Conservation (phyloP, 2,329 filamentous ascomycete genomes). For the Aspergillus pseudoglaucus region DNA sequence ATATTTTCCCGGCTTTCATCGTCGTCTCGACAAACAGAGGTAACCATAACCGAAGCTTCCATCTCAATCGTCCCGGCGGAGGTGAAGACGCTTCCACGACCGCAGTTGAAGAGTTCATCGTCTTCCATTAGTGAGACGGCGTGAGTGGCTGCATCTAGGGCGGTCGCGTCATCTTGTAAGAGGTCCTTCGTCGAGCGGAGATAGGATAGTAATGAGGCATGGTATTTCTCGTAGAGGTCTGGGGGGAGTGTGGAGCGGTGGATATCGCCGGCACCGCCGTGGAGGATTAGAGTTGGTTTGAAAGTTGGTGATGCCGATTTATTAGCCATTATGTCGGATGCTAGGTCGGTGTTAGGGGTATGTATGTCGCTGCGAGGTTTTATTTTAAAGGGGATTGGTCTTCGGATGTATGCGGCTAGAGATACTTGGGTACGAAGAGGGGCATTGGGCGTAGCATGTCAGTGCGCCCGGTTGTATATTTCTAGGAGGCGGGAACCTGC, state of each 20-base stretch:
- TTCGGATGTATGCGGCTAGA: neutral
- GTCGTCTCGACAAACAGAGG: conserved; percentile 26
- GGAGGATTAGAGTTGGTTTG: conserved; percentile 59
- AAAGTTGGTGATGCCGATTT: conserved; percentile 15
- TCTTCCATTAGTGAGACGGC: conserved; percentile 73
- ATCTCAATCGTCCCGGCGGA: conserved; percentile 76
- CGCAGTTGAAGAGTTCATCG: conserved; percentile 76
- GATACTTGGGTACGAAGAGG: too few species aligned
- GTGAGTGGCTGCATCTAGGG: conserved; percentile 67
- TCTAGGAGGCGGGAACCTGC: too few species aligned
- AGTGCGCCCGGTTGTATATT: neutral
- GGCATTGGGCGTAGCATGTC: neutral
- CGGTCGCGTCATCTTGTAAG: conserved; percentile 44
- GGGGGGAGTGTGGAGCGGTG: conserved; percentile 53
- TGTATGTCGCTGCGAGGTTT: too few species aligned
- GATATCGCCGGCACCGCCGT: conserved; percentile 68
- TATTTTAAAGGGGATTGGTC: too few species aligned
- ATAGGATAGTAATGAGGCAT: conserved; percentile 55
- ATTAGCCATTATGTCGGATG: conserved; percentile 1
- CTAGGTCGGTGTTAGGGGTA: neutral
- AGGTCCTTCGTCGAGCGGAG: conserved; percentile 44
- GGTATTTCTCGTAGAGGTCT: conserved; percentile 53
- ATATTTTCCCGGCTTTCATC: conserved; percentile 38
- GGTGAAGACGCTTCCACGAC: conserved; percentile 79
- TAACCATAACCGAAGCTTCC: conserved; percentile 82